These are phyloP conservation scores for Penicillium capsulatum DNA, from an alignment of 2,329 filamentous ascomycete species.

Conservation along the genomic window DNA sequence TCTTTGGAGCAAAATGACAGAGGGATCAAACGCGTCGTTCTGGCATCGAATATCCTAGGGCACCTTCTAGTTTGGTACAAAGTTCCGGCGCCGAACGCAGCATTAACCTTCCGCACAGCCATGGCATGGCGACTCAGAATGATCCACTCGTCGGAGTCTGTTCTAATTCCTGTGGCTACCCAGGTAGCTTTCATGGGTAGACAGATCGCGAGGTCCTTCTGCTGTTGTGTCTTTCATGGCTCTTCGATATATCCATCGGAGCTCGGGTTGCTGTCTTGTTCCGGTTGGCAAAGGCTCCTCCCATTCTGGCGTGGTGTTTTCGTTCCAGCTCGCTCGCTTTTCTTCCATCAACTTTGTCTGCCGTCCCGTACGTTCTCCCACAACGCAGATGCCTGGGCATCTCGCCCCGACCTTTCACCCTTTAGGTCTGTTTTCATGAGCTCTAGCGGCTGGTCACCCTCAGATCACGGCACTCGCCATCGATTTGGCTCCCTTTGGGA, in stretches of 20 bases:
- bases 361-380: conserved; percentile 49
- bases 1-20: conserved; percentile 46
- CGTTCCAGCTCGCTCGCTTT: conserved; percentile 13
- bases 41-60: conserved; percentile 18
- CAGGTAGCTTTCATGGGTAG: conserved; percentile 26
- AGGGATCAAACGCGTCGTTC: conserved; percentile 11
- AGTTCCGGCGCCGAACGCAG: conserved; percentile 33
- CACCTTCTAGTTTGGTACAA: conserved; percentile 17
- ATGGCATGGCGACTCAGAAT: conserved; percentile 21
- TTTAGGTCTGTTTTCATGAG: conserved; percentile 17
- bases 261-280: conserved; percentile 39
- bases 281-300: conserved; percentile 28
- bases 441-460: conserved; percentile 49
- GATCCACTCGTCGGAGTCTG: conserved; percentile 58
- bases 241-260: conserved; percentile 26
- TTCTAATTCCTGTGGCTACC: conserved; percentile 20
- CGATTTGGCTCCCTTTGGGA: conserved; percentile 45
- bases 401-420: conserved; percentile 41
- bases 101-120: conserved; percentile 47
- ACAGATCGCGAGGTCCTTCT: conserved; percentile 54
- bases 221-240: conserved; percentile 37
- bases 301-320: conserved; percentile 18
- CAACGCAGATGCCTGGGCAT: conserved; percentile 39
- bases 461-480: conserved; percentile 52
- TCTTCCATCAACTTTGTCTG: conserved; percentile 11